Evolutionary conservation across 2,329 filamentous ascomycete genomes (phyloP), one percentile per base, ranked within the genome.

Genomic region (Didymella sp.): DNA sequence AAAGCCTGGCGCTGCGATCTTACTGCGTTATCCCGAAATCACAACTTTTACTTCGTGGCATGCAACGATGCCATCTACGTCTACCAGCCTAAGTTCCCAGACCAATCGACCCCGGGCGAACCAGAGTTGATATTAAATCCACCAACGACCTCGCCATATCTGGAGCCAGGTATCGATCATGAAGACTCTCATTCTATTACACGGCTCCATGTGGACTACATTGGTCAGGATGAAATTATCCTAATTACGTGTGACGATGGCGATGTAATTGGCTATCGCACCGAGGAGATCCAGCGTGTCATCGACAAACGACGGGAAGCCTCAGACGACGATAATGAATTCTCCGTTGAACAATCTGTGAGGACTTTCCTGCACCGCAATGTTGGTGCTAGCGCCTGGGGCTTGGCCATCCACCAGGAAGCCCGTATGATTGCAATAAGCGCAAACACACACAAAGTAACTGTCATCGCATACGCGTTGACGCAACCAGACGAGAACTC

Each of bases 341-440:
- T 44, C 3, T 12, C 63, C 60, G 52, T 84, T 80, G 69, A 81
- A 78, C 42, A 80, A 37, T 66, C 69, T 54, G 71, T 72, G 63
- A 79, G 57, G 68, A 79, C 79, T 0, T 90, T 96, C 69, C 90
- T 96, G 55, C 85, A 87, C 56, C 85, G 89, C 33, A 92, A 90
- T 70, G 92, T 96, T 2, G 85, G 85, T 1, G 79, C 77, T 22
- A 94, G 91, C 58, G 94, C 93, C 2, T 99, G 95, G 95, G 95
- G 94, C 0, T 77, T 96, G 44, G 89, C 92, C 7, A 83, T 96
- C 11, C 94, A 98, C 73, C 83, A 86, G 59, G 80, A 87, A 60
- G 91, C 91, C n/a, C 87, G 93, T 0, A 80, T 97, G 59, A 89
- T 99, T 60, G 95, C 94, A 0, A 88, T 96, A 35, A 91, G 90